A percentile compares a stretch with the other conserved stretches of the same genome.
phyloP scores from a whole-genome alignment of 768 basidiomycete genomes.

The Mycena kentingensis region DNA sequence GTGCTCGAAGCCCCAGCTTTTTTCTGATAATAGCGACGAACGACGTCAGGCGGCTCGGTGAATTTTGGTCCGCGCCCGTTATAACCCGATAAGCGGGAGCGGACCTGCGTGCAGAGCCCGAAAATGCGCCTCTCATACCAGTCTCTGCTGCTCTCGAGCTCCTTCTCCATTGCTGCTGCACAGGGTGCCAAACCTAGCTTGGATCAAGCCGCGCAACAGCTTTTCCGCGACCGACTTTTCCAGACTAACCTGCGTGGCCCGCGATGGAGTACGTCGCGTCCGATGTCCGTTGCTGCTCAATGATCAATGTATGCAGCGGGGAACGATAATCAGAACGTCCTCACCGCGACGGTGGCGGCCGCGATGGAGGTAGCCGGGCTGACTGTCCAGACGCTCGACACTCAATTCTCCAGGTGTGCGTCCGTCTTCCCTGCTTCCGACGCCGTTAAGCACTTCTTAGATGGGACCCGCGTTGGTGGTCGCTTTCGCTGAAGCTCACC shows the following conservation, averaged over 20 bases:
- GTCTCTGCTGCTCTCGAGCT: no score
- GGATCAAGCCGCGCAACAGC: slow-evolving; percentile 27
- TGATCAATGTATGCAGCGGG: slow-evolving; percentile 25
- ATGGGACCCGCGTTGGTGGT: slow-evolving; percentile 39
- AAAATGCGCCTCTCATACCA: no score
- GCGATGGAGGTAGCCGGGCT: slow-evolving; percentile 30
- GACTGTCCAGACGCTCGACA: slow-evolving; percentile 27
- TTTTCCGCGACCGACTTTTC: slow-evolving; percentile 30
- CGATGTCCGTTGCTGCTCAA: not conserved
- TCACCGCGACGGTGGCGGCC: slow-evolving; percentile 27
- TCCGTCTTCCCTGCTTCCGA: not conserved
- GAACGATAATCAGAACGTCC: slow-evolving; percentile 35
- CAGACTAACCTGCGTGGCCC: slow-evolving; percentile 36
- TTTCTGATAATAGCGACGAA: no score
- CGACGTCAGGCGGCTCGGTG: no score
- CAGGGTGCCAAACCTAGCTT: no score
- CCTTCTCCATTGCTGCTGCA: no score
- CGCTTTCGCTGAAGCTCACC: slow-evolving; percentile 30
- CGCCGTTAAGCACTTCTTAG: slow-evolving; percentile 13
- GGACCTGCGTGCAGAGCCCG: no score
- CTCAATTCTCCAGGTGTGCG: slow-evolving; percentile 26
- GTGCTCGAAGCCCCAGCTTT: no score
- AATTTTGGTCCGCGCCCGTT: no score
- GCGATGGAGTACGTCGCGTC: slow-evolving; percentile 30
- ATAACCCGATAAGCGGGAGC: no score